Evolutionary conservation across 371 early-diverging fungal genomes (phyloP).

Genomic region (Mucor racemosus): DNA sequence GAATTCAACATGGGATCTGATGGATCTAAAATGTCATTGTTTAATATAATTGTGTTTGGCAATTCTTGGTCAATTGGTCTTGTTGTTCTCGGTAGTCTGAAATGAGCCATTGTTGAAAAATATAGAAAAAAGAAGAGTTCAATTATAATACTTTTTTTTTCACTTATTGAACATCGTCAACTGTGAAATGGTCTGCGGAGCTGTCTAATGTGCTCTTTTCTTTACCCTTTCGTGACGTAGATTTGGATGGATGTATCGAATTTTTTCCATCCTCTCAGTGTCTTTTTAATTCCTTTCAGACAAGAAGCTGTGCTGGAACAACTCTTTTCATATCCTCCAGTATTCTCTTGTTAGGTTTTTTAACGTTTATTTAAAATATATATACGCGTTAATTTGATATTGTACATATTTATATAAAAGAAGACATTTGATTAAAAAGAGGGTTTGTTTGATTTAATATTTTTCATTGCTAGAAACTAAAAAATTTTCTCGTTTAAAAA

Average conservation of each 20-base stretch:
- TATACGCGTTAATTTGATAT: conserved; percentile 8
- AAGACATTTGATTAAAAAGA: not conserved
- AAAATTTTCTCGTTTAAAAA: not conserved
- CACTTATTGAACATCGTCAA: not conserved
- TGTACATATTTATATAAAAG: not conserved
- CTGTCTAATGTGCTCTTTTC: not conserved
- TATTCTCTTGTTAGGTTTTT: not conserved
- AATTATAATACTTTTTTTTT: not conserved
- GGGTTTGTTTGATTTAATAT: not conserved
- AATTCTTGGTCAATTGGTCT: conserved; percentile 25
- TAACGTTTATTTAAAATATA: not conserved
- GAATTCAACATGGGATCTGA: conserved; percentile 5
- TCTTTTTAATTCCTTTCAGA: conserved; percentile 2
- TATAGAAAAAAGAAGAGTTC: not conserved
- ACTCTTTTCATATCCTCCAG: not conserved
- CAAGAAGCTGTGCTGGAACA: not conserved
- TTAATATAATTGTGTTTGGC: conserved; percentile 19
- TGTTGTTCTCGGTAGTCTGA: conserved; percentile 25
- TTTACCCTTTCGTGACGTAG: conserved; percentile 7
- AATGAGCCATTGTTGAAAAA: conserved; percentile 28
- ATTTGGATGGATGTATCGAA: not conserved
- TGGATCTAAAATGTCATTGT: conserved; percentile 9
- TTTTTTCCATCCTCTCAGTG: conserved; percentile 4
- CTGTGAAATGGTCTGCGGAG: not conserved
- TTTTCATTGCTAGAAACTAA: not conserved